Conservation (phyloP, 2,329 filamentous ascomycete species). For the Aspergillus sp. region DNA sequence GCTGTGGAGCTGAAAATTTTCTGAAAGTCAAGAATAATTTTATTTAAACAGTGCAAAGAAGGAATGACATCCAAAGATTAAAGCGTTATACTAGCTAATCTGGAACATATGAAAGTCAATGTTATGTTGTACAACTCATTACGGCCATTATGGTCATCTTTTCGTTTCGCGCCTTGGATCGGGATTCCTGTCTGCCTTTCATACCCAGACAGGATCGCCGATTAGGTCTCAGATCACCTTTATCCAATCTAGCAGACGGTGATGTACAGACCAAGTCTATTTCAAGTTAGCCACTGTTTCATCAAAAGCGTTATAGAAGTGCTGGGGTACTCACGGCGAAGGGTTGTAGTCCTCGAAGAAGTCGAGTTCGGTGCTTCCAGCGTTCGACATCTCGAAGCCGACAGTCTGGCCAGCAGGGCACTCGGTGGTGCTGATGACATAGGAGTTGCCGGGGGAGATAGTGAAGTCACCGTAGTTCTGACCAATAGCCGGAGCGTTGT, state of each 20-base stretch:
- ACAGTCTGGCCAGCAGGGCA: slow-evolving; percentile 57
- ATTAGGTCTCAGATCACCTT: not conserved
- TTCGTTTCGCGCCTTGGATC: not conserved
- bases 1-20: too few species aligned
- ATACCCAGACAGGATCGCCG: not conserved
- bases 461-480: slow-evolving; percentile 46
- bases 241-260: slow-evolving; percentile 29
- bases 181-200: not conserved
- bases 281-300: slow-evolving; percentile 11
- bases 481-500: slow-evolving; percentile 50
- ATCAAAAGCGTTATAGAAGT: not conserved
- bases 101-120: not conserved
- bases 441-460: slow-evolving; percentile 56
- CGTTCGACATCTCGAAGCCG: slow-evolving; percentile 53
- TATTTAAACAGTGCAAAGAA: too few species aligned
- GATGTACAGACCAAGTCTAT: slow-evolving; percentile 43
- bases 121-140: not conserved
- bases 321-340: slow-evolving; percentile 40
- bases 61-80: not conserved
- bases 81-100: not conserved
- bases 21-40: too few species aligned
- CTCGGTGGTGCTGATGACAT: slow-evolving; percentile 53
- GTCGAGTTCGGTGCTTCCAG: slow-evolving; percentile 52
- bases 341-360: slow-evolving; percentile 67
- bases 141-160: not conserved